Base-by-base conservation (phyloP, 129 eudicot species). In the Erigeron canadensis region DNA sequence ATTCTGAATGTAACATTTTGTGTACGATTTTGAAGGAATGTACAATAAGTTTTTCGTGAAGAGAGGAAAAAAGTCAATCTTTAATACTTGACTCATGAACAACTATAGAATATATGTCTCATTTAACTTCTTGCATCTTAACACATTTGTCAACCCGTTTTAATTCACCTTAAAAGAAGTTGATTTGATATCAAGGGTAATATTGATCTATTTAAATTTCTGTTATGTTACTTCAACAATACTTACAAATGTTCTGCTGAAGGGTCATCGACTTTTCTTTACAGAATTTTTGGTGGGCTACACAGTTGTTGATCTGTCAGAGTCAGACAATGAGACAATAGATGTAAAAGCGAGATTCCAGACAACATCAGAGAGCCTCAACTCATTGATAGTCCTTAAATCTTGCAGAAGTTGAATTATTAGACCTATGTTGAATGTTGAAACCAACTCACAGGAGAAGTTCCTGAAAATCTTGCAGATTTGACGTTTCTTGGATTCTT, bases 261-360 rank as follows among this genome's bases (percentile, higher is more conserved):
- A 79, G 48, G 78, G 78, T 18, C 7, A 6, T 0, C 75, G 56
- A 64, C 10, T 6, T 11, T 11, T 39, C 4, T 11, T 72, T 0
- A 6, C 10, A 40, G 37, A 67, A 9, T 57, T 72, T 38, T 53
- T 51, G 7, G 13, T 19, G 38, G 21, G 51, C 51, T 73, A 58
- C 23, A 68, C 57, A 15, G 53, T 44, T 2, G 13, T 70, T 15
- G 84, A 81, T 69, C 42, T 81, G 11, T 81, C 84, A 11, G n/a
- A n/a, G n/a, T n/a, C n/a, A n/a, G n/a, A n/a, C n/a, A n/a, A n/a
- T n/a, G n/a, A n/a, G 18, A 39, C 46, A 81, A 81, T 40, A 70
- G 41, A 15, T 70, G 75, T n/a, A 16, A 56, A n/a, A 81, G 84
- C 1, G 40, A 44, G 16, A 81, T 81, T 81, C 77, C 80, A 37